Evolutionary conservation across 2,329 filamentous ascomycete genomes (phyloP), one percentile per base, ranked within the genome.

Genomic region (Fusarium sp.): DNA sequence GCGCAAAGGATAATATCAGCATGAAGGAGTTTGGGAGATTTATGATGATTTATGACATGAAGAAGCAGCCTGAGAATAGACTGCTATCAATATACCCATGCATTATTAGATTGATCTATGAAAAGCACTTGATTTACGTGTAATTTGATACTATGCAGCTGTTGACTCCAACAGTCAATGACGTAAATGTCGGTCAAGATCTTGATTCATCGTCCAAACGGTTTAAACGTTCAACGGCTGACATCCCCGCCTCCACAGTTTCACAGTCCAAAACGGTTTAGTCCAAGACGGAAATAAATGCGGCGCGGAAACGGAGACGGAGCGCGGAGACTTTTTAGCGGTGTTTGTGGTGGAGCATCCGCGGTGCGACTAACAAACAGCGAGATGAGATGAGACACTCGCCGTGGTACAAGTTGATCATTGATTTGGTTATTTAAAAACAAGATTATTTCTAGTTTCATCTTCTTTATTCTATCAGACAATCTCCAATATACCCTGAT

Each of bases 221-320:
- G 25, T 27, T 27, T 27, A 6, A 27, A 29, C 29, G 29, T 10
- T 31, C 3, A 4, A 31, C 23, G 17, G 37, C 25, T 49, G 31
- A 49, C 21, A n/a, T 40, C n/a, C n/a, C 21, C 47, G 31, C 14
- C 14, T 11, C 14, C 11, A 15, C 7, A 8, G 29, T 43, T 42
- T 27, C 49, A 23, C n/a, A 11, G 18, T 36, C 25, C 4, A 23
- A 15, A 40, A 40, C 10, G 20, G 49, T 46, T 31, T 33, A 21
- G 53, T 4, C 18, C n/a, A 20, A 18, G 21, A 17, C 27, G 29
- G 36, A 41, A 14, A n/a, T n/a, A n/a, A n/a, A 14, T 25, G 57
- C 53, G 57, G 57, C 42, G 57, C 57, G 53, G 57, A n/a, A 18
- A 49, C 36, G 57, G 42, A 50, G 29, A 49, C 36, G 57, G 42